Evolutionary conservation across 176 grass and related monocot species (phyloP).

Genomic region (barley (Hordeum vulgare)): DNA sequence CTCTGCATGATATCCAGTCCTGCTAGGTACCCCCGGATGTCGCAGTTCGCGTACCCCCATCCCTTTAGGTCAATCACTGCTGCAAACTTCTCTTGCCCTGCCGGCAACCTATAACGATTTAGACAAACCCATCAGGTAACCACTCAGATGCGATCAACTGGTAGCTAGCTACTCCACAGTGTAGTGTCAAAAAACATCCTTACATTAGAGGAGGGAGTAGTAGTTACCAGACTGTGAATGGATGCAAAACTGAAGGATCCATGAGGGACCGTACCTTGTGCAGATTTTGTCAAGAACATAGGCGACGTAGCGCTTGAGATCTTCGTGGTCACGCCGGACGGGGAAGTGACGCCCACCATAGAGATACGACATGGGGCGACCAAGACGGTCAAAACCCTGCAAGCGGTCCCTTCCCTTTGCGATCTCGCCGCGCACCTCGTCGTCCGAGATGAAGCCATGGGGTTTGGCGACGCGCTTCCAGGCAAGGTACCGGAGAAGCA

Average conservation of each 20-base stretch:
- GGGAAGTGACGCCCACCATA: conserved; percentile 43
- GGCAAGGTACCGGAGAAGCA: conserved; percentile 54
- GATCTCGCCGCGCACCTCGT: conserved; percentile 47
- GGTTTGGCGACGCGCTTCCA: conserved; percentile 62
- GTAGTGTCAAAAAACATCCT: too few species aligned
- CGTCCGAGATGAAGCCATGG: conserved; percentile 26
- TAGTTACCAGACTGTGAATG: too few species aligned
- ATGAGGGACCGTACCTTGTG: background rate
- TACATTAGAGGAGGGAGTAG: too few species aligned
- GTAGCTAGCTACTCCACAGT: too few species aligned
- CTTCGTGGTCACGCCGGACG: conserved; percentile 38
- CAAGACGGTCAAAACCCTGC: conserved; percentile 48
- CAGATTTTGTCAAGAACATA: conserved; percentile 47
- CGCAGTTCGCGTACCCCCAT: background rate
- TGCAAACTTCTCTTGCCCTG: background rate
- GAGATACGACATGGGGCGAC: conserved; percentile 34
- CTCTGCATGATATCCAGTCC: background rate
- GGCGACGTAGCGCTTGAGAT: conserved; percentile 45
- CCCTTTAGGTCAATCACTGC: background rate
- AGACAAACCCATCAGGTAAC: background rate
- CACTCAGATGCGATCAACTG: background rate
- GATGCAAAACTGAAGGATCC: too few species aligned
- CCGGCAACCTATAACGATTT: background rate
- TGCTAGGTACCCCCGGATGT: background rate
- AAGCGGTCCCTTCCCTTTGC: conserved; percentile 42